Conservation (phyloP, 257 asterid genomes). For the Capsicum pubescens region DNA sequence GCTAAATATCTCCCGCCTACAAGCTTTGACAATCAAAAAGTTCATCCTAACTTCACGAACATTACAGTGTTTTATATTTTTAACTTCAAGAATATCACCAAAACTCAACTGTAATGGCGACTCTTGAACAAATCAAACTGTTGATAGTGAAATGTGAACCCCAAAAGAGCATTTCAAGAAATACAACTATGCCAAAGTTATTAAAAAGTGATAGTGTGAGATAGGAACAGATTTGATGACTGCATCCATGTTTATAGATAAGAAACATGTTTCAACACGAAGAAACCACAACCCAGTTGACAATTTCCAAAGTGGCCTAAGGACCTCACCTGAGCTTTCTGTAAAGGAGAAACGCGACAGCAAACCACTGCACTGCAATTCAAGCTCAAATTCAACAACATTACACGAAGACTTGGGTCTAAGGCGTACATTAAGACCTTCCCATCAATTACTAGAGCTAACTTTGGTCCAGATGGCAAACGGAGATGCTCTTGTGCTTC, state of each 20-base stretch:
- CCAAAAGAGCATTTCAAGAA: slow-evolving; percentile 21
- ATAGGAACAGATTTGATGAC: slow-evolving; percentile 18
- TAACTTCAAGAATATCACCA: slow-evolving; percentile 23
- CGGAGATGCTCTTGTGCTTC: slow-evolving; percentile 75
- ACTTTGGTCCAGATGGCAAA: slow-evolving; percentile 65
- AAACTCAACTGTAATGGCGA: slow-evolving; percentile 1
- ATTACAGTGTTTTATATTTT: neutral
- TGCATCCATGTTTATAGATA: slow-evolving; percentile 1
- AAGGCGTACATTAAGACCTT: slow-evolving; percentile 99
- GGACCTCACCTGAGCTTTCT: slow-evolving; percentile 90
- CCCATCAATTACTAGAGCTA: slow-evolving; percentile 96
- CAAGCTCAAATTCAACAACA: slow-evolving; percentile 91
- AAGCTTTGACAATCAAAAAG: slow-evolving; percentile 24
- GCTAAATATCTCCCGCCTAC: slow-evolving; percentile 19
- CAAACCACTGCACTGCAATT: slow-evolving; percentile 97
- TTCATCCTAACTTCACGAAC: slow-evolving; percentile 10
- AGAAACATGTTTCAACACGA: neutral
- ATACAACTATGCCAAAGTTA: neutral
- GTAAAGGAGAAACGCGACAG: slow-evolving; percentile 98
- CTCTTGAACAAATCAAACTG: slow-evolving; percentile 5
- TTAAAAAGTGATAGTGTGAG: slow-evolving; percentile 2
- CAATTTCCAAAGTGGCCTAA: slow-evolving; percentile 31
- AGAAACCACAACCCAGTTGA: slow-evolving; percentile 16
- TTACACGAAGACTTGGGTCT: slow-evolving; percentile 92
- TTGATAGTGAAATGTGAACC: slow-evolving; percentile 26